Evolutionary conservation across 352 stramenopile genomes (phyloP).

Genomic region (Aphanomyces astaci): DNA sequence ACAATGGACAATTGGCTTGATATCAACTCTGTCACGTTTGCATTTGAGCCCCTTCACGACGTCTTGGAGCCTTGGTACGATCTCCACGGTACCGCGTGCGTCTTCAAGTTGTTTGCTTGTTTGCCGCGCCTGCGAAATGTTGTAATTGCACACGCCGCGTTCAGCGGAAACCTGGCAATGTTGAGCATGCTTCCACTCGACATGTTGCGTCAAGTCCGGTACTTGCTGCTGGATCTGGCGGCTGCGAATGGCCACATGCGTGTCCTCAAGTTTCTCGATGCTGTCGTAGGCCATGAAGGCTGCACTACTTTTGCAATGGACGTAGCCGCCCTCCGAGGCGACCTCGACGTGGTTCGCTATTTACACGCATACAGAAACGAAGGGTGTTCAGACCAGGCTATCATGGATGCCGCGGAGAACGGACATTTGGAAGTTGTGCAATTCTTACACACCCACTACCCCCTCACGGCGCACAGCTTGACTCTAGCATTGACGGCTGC

Average conservation of each 20-base stretch:
- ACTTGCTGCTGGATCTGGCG: neutral
- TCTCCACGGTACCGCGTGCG: too few relatives aligned
- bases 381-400: neutral
- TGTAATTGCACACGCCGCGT: neutral
- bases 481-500: neutral
- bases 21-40: neutral
- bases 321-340: neutral
- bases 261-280: neutral
- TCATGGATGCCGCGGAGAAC: neutral
- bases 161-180: neutral
- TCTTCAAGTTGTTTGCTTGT: neutral
- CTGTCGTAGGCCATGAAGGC: neutral
- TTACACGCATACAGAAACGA: neutral
- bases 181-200: neutral
- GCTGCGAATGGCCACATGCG: neutral
- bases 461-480: too few relatives aligned
- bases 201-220: neutral
- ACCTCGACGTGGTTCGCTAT: neutral
- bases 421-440: neutral
- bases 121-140: neutral
- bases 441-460: neutral
- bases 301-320: conserved; percentile 25
- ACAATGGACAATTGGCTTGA: too few relatives aligned
- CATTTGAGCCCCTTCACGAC: neutral
- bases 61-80: neutral